Evolutionary conservation across 108 stramenopile species (phyloP), one percentile per base, ranked within the genome.

Genomic region (Cyclotella sp.): DNA sequence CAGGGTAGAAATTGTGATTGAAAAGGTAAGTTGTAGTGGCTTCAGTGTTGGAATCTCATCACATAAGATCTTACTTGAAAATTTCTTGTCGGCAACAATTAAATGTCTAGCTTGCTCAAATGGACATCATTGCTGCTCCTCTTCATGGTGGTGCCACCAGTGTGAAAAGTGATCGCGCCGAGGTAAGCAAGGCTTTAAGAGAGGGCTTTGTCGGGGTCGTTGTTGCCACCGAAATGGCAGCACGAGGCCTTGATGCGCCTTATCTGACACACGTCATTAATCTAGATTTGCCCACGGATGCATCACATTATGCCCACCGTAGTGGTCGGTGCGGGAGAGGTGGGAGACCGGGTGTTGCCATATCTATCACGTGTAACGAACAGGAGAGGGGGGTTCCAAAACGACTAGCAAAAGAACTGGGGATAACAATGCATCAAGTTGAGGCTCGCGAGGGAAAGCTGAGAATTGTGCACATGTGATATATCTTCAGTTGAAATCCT

Each of bases 161-260:
- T 73, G 91, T 90, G 55, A 96, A 96, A 79, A 83, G 83, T 46
- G 95, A 96, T 61, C 85, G 95, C n/a, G 87, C 91, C 0, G 89
- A 96, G 83, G 95, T 96, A 0, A 87, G 76, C 84, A 89, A 89
- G 49, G 93, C 93, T 0, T 63, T 96, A 40, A 87, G 95, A 28
- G 93, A 92, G 55, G 95, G 95, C 26, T 86, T 87, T 45, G 91
- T 96, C 34, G 95, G 95, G 11, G 82, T 91, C 27, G 95, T 96
- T 49, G 95, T 96, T 8, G 89, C 90, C 45, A 96, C 95, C 0
- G 95, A 96, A 82, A 69, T 96, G 76, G 95, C 95, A 8, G 95
- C 95, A 54, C 84, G 95, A 27, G 95, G 95, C 4, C 68, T 93
- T 12, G 95, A 96, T 81, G 95, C 93, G n/a, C 93, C 93, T 0